A percentile compares a stretch with the other conserved stretches of the same genome.
These are phyloP conservation scores for Scleroderma citrinum DNA, from an alignment of 768 basidiomycete species.

Conservation along the genomic window DNA sequence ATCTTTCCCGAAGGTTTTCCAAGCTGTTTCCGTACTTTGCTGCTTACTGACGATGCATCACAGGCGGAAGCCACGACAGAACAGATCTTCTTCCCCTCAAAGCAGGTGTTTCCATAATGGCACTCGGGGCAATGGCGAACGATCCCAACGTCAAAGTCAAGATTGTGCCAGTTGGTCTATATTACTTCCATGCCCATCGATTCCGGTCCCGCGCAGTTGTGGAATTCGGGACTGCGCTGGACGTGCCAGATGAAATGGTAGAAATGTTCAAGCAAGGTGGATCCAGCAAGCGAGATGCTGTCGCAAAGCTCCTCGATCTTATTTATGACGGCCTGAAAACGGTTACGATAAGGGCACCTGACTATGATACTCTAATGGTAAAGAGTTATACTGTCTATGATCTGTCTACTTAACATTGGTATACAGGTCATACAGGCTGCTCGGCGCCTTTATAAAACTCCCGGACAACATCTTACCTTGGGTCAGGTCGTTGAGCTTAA, in stretches of 20 bases:
- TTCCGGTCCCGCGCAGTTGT: constrained; percentile 97
- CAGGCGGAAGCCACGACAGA: constrained; percentile 97
- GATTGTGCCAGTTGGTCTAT: constrained; percentile 81
- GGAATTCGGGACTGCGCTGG: constrained; percentile 88
- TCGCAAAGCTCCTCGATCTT: constrained; percentile 80
- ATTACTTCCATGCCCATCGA: constrained; percentile 72
- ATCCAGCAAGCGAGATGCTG: constrained; percentile 81
- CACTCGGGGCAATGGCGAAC: constrained; percentile 94
- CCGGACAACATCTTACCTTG: constrained; percentile 87
- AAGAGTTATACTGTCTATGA: constrained; percentile 16
- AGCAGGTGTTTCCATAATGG: constrained; percentile 97
- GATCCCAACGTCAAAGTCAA: constrained; percentile 82
- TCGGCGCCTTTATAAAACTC: constrained; percentile 87
- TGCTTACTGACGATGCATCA: background rate
- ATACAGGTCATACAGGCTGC: constrained; percentile 90
- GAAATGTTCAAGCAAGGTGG: constrained; percentile 92
- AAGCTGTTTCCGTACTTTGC: background rate
- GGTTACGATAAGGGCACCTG: constrained; percentile 91
- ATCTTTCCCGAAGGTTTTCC: constrained; percentile 93
- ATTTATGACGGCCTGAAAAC: constrained; percentile 93
- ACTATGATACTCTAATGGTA: constrained; percentile 98
- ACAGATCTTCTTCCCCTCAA: constrained; percentile 95
- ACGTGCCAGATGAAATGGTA: constrained; percentile 85
- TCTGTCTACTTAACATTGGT: constrained; percentile 2
- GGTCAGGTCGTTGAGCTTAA: constrained; percentile 96